Evolutionary conservation across 169 alveolate species (phyloP), one percentile per base, ranked within the genome.

Genomic region (Eimeria zaria): DNA sequence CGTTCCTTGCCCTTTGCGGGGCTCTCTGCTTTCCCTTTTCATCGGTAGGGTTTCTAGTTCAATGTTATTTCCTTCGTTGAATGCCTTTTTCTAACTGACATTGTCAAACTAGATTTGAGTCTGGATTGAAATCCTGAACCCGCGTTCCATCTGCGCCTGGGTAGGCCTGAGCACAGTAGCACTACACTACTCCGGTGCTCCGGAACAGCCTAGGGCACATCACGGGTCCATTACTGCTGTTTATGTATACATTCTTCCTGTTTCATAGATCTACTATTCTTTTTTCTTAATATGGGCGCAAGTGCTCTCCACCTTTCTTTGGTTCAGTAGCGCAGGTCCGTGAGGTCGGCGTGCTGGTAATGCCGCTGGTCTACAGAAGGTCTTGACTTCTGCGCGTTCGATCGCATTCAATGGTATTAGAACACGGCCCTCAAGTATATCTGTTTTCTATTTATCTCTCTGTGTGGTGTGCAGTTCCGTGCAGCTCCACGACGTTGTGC

Each of bases 1-100:
- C 67, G 64, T 39, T 74, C 60, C 62, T 74, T 39, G 36, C 85
- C 62, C n/a, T 58, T 18, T 48, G 88, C 62, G 88, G 88, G 67
- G 88, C 88, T 78, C 88, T n/a, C 41, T 27, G 88, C 67, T 78
- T 78, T 78, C 48, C 12, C 67, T 48, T 30, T 24, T 12, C 44
- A 11, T 51, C n/a, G 88, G 41, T 44, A n/a, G 41, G 88, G 67
- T 44, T 46, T 48, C n/a, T 44, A 8, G 30, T 78, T 78, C 88
- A 51, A 27, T 51, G 60, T 44, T 51, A 24, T 46, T 24, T n/a
- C 48, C 12, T 46, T 46, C 44, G 83, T 73, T 78, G 67, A 48
- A 48, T 46, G 60, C 16, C 41, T 51, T 48, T 41, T 46, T 2
- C 88, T 46, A 30, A 78, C 64, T 78, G 60, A 78, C 60, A 78